These are phyloP conservation scores for Epichloe typhina DNA, from an alignment of 2,329 filamentous ascomycete species.

Conservation along the genomic window DNA sequence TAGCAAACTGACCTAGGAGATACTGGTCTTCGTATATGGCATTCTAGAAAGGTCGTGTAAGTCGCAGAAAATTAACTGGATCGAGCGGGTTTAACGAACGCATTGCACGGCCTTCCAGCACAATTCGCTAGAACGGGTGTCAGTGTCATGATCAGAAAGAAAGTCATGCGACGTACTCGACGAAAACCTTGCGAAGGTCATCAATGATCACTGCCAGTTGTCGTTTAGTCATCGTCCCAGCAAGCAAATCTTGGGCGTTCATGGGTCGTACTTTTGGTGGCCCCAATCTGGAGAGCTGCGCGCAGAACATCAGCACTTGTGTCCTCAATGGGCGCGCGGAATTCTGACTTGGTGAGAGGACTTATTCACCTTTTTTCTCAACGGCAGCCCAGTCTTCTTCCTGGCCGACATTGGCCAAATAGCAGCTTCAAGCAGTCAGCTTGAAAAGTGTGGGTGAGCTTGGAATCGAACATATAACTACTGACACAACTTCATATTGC, in stretches of 20 bases:
- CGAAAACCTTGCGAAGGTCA: constrained; percentile 57
- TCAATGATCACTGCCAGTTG: constrained; percentile 31
- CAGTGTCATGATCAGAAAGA: not conserved
- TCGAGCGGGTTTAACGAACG: not conserved
- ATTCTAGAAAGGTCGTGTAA: constrained; percentile 18
- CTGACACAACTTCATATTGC: constrained; percentile 11
- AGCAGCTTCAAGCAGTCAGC: constrained; percentile 1
- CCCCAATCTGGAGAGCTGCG: not conserved
- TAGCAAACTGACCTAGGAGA: constrained; percentile 10
- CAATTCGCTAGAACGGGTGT: constrained; percentile 29
- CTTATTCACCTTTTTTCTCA: constrained; percentile 51
- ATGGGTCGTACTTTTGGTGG: not conserved
- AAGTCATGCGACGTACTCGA: constrained; percentile 33
- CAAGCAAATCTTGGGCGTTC: not conserved
- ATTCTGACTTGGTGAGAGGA: constrained; percentile 17
- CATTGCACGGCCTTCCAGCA: constrained; percentile 60
- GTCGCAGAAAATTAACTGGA: not conserved
- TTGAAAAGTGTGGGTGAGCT: constrained; percentile 42
- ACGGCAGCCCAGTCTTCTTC: constrained; percentile 59
- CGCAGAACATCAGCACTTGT: not conserved
- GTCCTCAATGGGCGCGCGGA: not conserved
- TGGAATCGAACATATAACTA: not conserved
- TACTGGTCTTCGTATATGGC: constrained; percentile 46
- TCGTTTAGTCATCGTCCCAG: not conserved
- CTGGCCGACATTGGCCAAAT: constrained; percentile 32